Percentiles rank a stretch among this genome's conserved stretches.
phyloP scores from a whole-genome alignment of 129 eudicot genomes.

The carrot (Daucus carota) region DNA sequence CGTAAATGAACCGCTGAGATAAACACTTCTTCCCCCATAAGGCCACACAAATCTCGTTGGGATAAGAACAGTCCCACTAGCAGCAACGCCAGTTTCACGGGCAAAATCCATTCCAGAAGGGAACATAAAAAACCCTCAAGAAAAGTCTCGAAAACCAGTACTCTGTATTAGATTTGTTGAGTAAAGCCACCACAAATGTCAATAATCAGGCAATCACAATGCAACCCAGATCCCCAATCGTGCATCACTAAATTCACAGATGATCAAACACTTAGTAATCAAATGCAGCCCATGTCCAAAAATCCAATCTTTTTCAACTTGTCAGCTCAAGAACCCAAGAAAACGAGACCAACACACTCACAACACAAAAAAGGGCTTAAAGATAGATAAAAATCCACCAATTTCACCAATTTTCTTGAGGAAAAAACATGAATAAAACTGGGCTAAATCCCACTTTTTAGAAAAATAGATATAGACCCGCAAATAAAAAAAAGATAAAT shows the following conservation, averaged over 20 bases:
- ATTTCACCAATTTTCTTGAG: neutral
- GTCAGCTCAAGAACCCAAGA: constrained; percentile 1
- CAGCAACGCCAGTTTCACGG: constrained; percentile 38
- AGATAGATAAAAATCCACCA: neutral
- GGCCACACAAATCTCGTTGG: constrained; percentile 93
- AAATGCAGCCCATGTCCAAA: neutral
- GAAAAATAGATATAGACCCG: neutral
- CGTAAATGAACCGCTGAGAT: constrained; percentile 73
- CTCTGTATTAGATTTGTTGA: neutral
- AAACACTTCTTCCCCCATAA: constrained; percentile 82
- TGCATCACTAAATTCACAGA: constrained; percentile 2
- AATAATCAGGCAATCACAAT: constrained; percentile 6
- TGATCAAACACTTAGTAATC: neutral
- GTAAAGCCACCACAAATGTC: neutral
- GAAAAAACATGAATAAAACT: neutral
- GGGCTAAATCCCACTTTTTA: neutral
- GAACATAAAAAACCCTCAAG: constrained; percentile 15
- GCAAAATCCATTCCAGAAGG: constrained; percentile 54
- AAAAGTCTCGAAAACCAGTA: neutral
- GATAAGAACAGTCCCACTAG: constrained; percentile 33
- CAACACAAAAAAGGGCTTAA: neutral
- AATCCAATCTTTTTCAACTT: constrained; percentile 1
- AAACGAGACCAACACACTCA: neutral
- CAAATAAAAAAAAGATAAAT: neutral
- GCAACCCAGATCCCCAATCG: constrained; percentile 8